Conservation (phyloP, 2,329 filamentous ascomycete genomes). For the Massarina eburnea region DNA sequence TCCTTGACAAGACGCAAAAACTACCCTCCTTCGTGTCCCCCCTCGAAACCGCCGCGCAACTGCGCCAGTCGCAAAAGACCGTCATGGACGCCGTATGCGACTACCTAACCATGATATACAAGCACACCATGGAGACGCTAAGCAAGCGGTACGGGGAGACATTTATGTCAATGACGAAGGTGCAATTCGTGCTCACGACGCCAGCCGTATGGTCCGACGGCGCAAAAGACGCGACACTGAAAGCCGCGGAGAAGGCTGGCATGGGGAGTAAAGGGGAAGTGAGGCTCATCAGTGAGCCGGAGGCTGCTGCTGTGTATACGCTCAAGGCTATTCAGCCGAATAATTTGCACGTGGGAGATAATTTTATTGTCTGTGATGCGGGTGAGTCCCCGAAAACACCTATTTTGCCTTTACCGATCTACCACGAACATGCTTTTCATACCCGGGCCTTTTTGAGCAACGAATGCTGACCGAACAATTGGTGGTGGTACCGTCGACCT, state of each 20-base stretch:
- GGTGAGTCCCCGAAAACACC: constrained; percentile 24
- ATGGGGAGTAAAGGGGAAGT: constrained; percentile 72
- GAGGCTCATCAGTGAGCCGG: constrained; percentile 77
- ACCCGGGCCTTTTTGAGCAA: too few species aligned
- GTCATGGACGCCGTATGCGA: constrained; percentile 79
- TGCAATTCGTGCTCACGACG: constrained; percentile 74
- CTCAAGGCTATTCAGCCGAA: constrained; percentile 78
- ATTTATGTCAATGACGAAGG: constrained; percentile 74
- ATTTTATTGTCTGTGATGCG: constrained; percentile 61
- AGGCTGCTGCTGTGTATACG: constrained; percentile 78
- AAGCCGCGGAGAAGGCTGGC: constrained; percentile 75
- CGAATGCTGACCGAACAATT: constrained; percentile 8
- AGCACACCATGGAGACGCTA: constrained; percentile 77
- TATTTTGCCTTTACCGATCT: neutral
- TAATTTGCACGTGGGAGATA: constrained; percentile 67
- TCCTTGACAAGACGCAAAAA: constrained; percentile 78
- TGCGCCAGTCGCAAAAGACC: constrained; percentile 74
- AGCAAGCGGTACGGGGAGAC: constrained; percentile 73
- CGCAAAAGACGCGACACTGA: constrained; percentile 79
- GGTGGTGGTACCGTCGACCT: constrained; percentile 68
- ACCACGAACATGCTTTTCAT: neutral
- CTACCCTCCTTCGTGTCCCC: constrained; percentile 79
- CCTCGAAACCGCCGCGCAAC: constrained; percentile 73
- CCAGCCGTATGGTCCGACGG: constrained; percentile 84
- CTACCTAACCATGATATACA: constrained; percentile 74